Conservation (phyloP, 495 filamentous ascomycete genomes). For the Aspergillus kassunensis region DNA sequence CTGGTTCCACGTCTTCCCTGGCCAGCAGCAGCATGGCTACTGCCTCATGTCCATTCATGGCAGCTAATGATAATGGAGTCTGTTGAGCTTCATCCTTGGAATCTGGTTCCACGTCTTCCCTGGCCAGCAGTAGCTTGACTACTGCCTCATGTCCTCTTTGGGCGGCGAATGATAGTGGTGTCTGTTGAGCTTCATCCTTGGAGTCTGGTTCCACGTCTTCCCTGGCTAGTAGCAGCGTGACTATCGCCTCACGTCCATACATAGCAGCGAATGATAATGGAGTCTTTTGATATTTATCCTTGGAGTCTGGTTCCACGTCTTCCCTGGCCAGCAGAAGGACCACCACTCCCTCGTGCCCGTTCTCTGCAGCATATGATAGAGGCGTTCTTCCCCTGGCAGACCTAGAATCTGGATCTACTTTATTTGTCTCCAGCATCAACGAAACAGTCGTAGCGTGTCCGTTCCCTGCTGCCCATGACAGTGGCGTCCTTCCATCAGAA, state of each 20-base stretch:
- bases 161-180: too few relatives aligned
- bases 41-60: not conserved
- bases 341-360: not conserved
- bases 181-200: too few relatives aligned
- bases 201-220: too few relatives aligned
- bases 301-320: not conserved
- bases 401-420: not conserved
- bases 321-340: not conserved
- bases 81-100: not conserved
- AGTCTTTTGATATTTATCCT: not conserved
- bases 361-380: not conserved
- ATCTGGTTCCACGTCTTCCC: too few relatives aligned
- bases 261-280: not conserved
- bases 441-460: not conserved
- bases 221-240: too few relatives aligned
- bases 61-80: not conserved
- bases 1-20: not conserved
- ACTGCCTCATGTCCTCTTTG: too few relatives aligned
- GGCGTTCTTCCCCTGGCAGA: not conserved
- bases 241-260: too few relatives aligned
- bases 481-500: not conserved
- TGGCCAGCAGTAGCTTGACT: too few relatives aligned
- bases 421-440: not conserved
- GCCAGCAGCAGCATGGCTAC: not conserved
- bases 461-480: constrained; percentile 1